Conservation (phyloP, 345 rosid genomes). For the Cardamine occulta region DNA sequence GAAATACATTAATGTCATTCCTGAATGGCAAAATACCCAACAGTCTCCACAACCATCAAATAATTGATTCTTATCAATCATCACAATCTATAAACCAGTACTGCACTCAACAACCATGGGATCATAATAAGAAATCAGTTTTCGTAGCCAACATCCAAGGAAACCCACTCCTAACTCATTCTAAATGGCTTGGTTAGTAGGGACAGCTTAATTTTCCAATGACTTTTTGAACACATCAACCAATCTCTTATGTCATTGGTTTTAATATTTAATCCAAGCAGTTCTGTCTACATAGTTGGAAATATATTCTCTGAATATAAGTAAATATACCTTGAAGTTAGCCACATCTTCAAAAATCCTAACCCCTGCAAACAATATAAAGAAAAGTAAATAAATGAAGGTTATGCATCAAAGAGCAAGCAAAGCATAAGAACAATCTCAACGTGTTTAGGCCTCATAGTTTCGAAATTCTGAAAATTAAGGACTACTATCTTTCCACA, state of each 20-base stretch:
- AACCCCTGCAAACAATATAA: slow-evolving; percentile 63
- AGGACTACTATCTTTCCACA: slow-evolving; percentile 17
- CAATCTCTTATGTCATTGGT: slow-evolving; percentile 1
- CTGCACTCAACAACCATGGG: not conserved
- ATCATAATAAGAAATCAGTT: not conserved
- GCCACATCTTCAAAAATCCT: slow-evolving; percentile 93
- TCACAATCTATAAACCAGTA: slow-evolving; percentile 15
- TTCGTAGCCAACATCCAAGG: not conserved
- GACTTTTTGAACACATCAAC: not conserved
- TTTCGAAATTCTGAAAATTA: not conserved
- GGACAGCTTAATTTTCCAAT: not conserved
- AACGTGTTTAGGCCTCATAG: slow-evolving; percentile 10
- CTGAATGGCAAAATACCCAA: slow-evolving; percentile 17
- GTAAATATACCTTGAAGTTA: slow-evolving; percentile 67
- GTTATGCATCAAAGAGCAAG: slow-evolving; percentile 14
- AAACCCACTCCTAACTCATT: not conserved
- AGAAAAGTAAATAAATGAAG: slow-evolving; percentile 9
- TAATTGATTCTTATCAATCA: slow-evolving; percentile 8
- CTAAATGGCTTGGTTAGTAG: not conserved
- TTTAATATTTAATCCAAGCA: not conserved
- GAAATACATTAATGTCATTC: not conserved
- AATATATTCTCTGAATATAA: slow-evolving; percentile 2
- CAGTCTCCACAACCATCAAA: slow-evolving; percentile 5
- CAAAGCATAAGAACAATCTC: slow-evolving; percentile 23
- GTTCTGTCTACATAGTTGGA: slow-evolving; percentile 15